Evolutionary conservation across 2,329 filamentous ascomycete species (phyloP).

Genomic region (Raffaelea deltoideospora): DNA sequence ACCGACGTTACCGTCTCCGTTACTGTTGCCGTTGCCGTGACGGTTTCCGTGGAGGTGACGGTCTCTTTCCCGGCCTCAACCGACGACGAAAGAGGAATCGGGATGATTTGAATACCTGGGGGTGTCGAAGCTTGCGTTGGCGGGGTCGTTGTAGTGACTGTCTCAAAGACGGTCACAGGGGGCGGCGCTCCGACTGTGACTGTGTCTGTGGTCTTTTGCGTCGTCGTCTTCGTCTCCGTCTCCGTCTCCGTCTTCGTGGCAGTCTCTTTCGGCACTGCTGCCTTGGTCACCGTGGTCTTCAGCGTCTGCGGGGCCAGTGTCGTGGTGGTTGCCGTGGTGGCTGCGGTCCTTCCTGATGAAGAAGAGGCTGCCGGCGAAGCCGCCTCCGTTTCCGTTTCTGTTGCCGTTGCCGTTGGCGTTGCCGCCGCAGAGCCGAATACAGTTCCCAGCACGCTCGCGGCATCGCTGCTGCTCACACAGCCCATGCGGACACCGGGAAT

Average conservation of each 20-base stretch:
- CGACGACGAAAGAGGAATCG: too few species aligned
- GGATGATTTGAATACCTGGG: not conserved
- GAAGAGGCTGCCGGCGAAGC: not conserved
- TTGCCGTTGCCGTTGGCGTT: not conserved
- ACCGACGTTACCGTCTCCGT: slow-evolving; percentile 5
- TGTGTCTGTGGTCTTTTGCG: not conserved
- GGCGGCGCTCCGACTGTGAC: not conserved
- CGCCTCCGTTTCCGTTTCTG: not conserved
- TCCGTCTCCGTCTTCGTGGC: not conserved
- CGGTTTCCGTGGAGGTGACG: not conserved
- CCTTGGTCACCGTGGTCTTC: not conserved
- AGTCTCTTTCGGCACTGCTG: not conserved
- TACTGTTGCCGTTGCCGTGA: slow-evolving; percentile 2
- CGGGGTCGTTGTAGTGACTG: not conserved
- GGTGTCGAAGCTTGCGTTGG: not conserved
- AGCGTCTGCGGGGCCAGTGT: not conserved
- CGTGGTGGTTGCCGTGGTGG: not conserved
- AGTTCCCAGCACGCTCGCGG: slow-evolving; percentile 25
- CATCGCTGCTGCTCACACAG: slow-evolving; percentile 27
- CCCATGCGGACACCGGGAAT: slow-evolving; percentile 31
- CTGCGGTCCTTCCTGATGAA: too few species aligned
- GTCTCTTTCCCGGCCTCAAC: too few species aligned
- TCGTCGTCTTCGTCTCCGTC: not conserved
- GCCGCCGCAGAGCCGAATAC: not conserved
- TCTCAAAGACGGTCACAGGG: not conserved